These are phyloP conservation scores for Triangularia setosa DNA, from an alignment of 2,329 filamentous ascomycete genomes.

Conservation along the genomic window DNA sequence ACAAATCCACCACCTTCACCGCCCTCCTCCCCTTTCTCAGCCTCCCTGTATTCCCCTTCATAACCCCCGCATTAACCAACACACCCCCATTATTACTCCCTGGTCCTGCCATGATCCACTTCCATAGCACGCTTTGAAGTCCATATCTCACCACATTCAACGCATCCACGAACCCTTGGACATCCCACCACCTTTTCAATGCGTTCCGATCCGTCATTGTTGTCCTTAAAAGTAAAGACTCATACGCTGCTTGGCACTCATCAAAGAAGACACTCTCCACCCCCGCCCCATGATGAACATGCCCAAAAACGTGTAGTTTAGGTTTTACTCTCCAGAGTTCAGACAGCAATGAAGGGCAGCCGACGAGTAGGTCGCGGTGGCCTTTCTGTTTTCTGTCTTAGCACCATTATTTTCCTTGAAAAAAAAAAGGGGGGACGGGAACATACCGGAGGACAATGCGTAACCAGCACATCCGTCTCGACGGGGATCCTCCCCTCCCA, in stretches of 20 bases:
- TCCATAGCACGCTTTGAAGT: conserved; percentile 47
- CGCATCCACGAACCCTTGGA: conserved; percentile 45
- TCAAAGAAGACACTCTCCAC: conserved; percentile 70
- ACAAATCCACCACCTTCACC: conserved; percentile 36
- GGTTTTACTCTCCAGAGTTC: conserved; percentile 75
- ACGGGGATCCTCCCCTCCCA: conserved; percentile 69
- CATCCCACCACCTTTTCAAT: conserved; percentile 36
- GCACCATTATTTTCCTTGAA: neutral
- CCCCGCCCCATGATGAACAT: conserved; percentile 75
- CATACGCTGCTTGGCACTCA: conserved; percentile 66
- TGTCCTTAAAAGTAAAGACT: conserved; percentile 52
- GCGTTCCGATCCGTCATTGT: conserved; percentile 43
- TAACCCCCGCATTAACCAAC: conserved; percentile 56
- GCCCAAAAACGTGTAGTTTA: conserved; percentile 76
- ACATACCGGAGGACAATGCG: conserved; percentile 70
- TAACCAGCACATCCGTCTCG: conserved; percentile 74
- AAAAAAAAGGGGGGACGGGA: neutral
- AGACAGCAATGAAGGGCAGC: conserved; percentile 65
- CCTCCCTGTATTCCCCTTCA: conserved; percentile 50
- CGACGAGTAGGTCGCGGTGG: conserved; percentile 65
- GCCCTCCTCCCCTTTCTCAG: conserved; percentile 37
- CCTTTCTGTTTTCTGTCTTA: conserved; percentile 44
- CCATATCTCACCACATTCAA: conserved; percentile 43
- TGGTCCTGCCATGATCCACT: conserved; percentile 53
- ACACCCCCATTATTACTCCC: conserved; percentile 47